These are phyloP conservation scores for Sugiyamaella grinbergsii DNA, from an alignment of 1,139 yeast species.

Conservation along the genomic window DNA sequence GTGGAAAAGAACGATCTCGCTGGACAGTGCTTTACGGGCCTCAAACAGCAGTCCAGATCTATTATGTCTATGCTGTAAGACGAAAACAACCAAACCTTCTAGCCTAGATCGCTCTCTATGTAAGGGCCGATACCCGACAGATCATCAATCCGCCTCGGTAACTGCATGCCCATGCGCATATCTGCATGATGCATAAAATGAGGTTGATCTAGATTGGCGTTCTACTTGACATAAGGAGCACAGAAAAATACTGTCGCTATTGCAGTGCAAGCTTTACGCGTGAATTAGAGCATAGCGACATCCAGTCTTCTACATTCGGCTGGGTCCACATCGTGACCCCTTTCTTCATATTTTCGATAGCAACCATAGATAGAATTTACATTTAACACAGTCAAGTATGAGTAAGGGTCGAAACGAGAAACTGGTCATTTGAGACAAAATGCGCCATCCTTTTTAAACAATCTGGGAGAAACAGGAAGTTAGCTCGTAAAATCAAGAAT, in stretches of 20 bases:
- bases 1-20: too few species aligned
- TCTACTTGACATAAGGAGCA: too few species aligned
- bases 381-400: not conserved
- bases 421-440: not conserved
- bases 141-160: slow-evolving; percentile 8
- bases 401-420: not conserved
- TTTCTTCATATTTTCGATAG: not conserved
- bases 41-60: too few species aligned
- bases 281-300: too few species aligned
- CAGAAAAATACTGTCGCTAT: too few species aligned
- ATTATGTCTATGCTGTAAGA: too few species aligned
- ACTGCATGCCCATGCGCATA: slow-evolving; percentile 1
- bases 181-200: not conserved
- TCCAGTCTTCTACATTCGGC: not conserved
- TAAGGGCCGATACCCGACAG: not conserved
- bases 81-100: too few species aligned
- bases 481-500: too few species aligned
- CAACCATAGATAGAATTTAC: not conserved
- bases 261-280: too few species aligned
- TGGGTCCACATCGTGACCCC: not conserved
- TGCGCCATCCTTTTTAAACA: not conserved
- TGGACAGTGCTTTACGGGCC: too few species aligned
- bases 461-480: too few species aligned
- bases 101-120: too few species aligned
- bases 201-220: slow-evolving; percentile 11